Evolutionary conservation across 768 basidiomycete genomes (phyloP).

Genomic region (Lactarius deliciosus): DNA sequence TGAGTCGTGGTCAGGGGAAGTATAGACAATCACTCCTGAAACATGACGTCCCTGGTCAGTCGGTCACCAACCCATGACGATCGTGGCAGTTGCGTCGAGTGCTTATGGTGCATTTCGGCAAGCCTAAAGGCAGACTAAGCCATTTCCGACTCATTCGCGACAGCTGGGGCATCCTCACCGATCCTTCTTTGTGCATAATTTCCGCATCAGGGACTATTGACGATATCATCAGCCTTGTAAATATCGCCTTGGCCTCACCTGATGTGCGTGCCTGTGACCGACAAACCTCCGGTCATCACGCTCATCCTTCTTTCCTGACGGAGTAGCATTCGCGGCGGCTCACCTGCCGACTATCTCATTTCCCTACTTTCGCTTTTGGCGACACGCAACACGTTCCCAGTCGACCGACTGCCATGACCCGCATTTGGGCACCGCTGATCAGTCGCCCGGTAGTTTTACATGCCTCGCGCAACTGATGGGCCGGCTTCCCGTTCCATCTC

Average conservation of each 20-base stretch:
- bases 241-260: conserved; percentile 20
- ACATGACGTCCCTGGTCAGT: conserved; percentile 1
- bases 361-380: neutral
- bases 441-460: neutral
- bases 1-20: neutral
- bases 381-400: conserved; percentile 5
- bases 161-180: neutral
- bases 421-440: conserved; percentile 17
- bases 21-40: neutral
- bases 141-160: conserved; percentile 11
- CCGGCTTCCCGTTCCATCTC: conserved; percentile 20
- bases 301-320: conserved; percentile 3
- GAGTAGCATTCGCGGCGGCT: conserved; percentile 7
- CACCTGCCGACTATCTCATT: conserved; percentile 19
- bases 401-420: conserved; percentile 7
- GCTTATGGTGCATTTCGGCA: neutral
- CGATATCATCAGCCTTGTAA: conserved; percentile 9
- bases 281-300: conserved; percentile 16
- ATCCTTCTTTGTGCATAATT: conserved; percentile 2
- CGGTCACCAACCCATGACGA: conserved; percentile 2
- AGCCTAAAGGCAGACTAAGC: conserved; percentile 14
- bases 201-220: conserved; percentile 8
- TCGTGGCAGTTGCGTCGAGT: neutral
- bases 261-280: conserved; percentile 23
- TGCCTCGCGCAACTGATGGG: conserved; percentile 2